These are phyloP conservation scores for Pharus latifolius DNA, from an alignment of 176 grass and related monocot species.

Conservation along the genomic window DNA sequence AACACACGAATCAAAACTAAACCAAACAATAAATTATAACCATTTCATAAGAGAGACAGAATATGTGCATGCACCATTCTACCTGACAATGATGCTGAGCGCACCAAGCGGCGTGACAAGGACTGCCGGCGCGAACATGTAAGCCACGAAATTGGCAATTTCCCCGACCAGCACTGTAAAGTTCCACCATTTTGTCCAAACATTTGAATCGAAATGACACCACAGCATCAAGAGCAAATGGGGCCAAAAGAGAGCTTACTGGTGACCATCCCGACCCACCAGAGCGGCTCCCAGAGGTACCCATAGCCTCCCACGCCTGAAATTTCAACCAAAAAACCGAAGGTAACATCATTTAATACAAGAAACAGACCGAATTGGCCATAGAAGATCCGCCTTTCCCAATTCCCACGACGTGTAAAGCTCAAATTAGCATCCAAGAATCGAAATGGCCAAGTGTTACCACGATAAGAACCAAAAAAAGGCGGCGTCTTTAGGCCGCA, in stretches of 20 bases:
- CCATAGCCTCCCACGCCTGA: conserved; percentile 82
- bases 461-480: not conserved
- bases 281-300: conserved; percentile 87
- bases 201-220: not conserved
- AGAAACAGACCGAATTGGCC: conserved; percentile 4
- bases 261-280: conserved; percentile 92
- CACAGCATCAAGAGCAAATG: conserved; percentile 2
- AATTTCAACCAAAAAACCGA: conserved; percentile 7
- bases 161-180: conserved; percentile 82
- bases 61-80: not conserved
- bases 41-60: not conserved
- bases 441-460: conserved; percentile 14
- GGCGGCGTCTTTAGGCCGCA: not conserved
- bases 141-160: conserved; percentile 86
- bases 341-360: not conserved
- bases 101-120: conserved; percentile 82
- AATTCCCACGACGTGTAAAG: not conserved
- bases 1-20: not conserved
- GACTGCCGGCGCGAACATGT: conserved; percentile 84
- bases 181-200: not conserved
- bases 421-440: conserved; percentile 15
- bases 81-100: conserved; percentile 93
- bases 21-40: not conserved
- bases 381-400: conserved; percentile 1
- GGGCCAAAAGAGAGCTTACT: conserved; percentile 42